Base-by-base conservation (phyloP, 768 basidiomycete species). In the Chalciporus piperatus region DNA sequence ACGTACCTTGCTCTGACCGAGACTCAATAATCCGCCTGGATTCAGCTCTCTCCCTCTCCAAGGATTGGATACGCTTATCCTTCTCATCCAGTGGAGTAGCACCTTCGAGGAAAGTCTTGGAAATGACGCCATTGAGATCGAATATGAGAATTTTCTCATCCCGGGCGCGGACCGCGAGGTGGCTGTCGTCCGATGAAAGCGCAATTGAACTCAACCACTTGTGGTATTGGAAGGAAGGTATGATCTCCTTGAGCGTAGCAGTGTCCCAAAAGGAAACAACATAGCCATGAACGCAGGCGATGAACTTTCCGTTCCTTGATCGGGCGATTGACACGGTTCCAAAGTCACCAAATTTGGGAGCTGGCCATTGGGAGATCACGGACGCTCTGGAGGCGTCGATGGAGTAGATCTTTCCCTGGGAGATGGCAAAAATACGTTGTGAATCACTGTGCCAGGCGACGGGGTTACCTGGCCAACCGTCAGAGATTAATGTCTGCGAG, bases 381-480 rank as follows among this genome's bases (percentile, higher is more conserved):
- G 3, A 27, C 27, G 3, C 27, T 27, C 3, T 7, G 48, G 45
- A 14, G 22, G 25, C 5, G 6, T 53, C 37, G 19, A 52, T 47
- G 4, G 16, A 25, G n/a, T 16, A 25, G 23, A 52, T 17, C 12
- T 27, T 47, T 10, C 10, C 32, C 22, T 41, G 20, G 32, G 35
- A 42, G 8, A 23, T 28, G 14, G 22, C 41, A 9, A 32, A 47
- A 7, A 44, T 20, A 1, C n/a, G 23, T 16, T 14, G 32, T 13
- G 43, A 23, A n/a, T 47, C 6, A 7, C 30, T 35, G 3, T 45
- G 43, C 54, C 54, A 55, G 7, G 28, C 45, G 1, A 47, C n/a
- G 2, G 9, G 32, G 11, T 32, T 9, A 5, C 27, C 27, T 27
- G 27, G 27, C 41, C 45, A 16, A 25, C 47, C 27, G 27, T 47